Base-by-base conservation (phyloP, 2,329 filamentous ascomycete species). In the Bipolaris bicolor region DNA sequence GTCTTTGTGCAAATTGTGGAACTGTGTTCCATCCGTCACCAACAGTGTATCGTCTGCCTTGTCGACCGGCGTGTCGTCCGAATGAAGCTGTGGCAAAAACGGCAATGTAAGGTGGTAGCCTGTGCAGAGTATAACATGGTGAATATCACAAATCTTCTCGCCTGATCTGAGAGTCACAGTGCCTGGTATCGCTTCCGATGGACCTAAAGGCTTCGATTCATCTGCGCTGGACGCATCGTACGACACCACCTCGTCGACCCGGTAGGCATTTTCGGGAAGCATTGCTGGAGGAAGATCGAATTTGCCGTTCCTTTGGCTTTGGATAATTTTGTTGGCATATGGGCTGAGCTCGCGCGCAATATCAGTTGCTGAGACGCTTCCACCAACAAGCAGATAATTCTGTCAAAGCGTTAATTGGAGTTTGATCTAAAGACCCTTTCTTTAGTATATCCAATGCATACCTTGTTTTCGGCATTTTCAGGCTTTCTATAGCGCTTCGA, bases 21-120 rank as follows among this genome's bases (percentile, higher is more conserved):
- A 71, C 69, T 86, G 84, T 11, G 80, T 81, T 1, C 88, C 88
- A 43, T 90, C 86, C 0, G 85, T 90, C 4, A 91, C 83, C 0
- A 91, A 76, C 0, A 85, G 72, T 0, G 70, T 76, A 0, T 85
- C 80, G 36, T 81, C 78, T 0, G 86, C 86, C 0, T 84, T 67
- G 1, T 81, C 71, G 0, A 79, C 74, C 0, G 75, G 49, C 0
- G 74, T 75, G 13, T 74, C 59, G 79, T 84, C 79, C 55, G 79
- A 67, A 72, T 82, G 82, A 16, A 83, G 77, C 9, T 83, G 71
- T 0, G 77, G 70, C 0, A 91, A 77, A 63, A 90, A 91, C 0
- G 89, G 88, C 15, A 88, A 82, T 0, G 85, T 85, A 13, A 86
- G 85, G 64, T 88, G 84, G 65, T 91, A 91, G 0, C 89, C 89